Evolutionary conservation across 139 green algal species (phyloP).

Genomic region (Dunaliella sp.): DNA sequence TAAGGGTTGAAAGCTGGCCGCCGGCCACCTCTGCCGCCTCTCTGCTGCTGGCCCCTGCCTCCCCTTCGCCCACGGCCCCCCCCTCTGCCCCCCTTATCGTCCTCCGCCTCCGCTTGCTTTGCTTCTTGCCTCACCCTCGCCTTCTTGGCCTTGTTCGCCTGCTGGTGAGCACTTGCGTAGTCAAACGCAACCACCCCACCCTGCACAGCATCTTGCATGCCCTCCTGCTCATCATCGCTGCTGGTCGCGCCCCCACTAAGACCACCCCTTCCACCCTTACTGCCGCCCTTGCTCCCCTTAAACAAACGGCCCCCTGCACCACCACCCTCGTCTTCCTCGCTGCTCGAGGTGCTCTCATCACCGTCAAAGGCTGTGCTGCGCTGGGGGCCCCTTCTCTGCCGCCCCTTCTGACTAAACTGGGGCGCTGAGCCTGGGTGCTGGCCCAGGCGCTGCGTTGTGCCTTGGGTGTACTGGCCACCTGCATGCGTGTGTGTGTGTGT

Average conservation of each 20-base stretch:
- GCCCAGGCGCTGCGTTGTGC: too few species aligned
- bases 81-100: not conserved
- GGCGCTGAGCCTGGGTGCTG: too few species aligned
- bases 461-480: too few species aligned
- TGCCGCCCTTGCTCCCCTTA: too few species aligned
- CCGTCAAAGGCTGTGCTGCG: not conserved
- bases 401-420: too few species aligned
- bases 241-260: not conserved
- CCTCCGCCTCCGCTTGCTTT: not conserved
- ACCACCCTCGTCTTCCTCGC: not conserved
- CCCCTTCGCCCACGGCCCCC: constrained; percentile 12
- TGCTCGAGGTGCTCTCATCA: not conserved
- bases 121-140: not conserved
- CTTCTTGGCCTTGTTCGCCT: not conserved
- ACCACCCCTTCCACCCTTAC: too few species aligned
- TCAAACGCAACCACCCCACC: not conserved
- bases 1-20: constrained; percentile 40
- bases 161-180: not conserved
- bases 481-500: too few species aligned
- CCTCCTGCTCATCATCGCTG: constrained; percentile 6
- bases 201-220: not conserved
- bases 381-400: too few species aligned
- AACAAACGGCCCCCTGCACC: too few species aligned
- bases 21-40: not conserved
- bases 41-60: constrained; percentile 11